Evolutionary conservation across 2,329 filamentous ascomycete genomes (phyloP).

Genomic region (Fusarium neocosmosporiellum): DNA sequence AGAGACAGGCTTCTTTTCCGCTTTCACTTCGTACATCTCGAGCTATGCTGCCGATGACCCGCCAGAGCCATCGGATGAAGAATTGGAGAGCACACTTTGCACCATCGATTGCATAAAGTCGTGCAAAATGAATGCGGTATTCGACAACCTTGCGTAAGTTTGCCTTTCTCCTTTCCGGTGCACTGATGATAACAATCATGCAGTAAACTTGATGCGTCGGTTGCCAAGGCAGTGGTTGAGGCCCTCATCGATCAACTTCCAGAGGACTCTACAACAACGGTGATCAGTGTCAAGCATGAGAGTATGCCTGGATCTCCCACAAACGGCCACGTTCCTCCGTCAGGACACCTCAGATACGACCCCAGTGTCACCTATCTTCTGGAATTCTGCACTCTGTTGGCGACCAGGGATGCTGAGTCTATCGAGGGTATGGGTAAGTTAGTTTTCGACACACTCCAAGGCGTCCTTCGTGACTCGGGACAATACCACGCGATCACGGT

Average conservation of each 20-base stretch:
- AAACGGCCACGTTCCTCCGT: slow-evolving; percentile 57
- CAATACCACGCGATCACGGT: slow-evolving; percentile 86
- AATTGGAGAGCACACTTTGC: slow-evolving; percentile 93
- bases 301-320: slow-evolving; percentile 71
- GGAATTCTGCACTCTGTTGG: slow-evolving; percentile 86
- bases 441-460: slow-evolving; percentile 83
- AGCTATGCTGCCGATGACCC: slow-evolving; percentile 98
- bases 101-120: slow-evolving; percentile 94
- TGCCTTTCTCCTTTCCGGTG: neutral
- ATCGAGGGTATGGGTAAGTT: slow-evolving; percentile 79
- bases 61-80: slow-evolving; percentile 95
- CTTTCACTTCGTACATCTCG: slow-evolving; percentile 96
- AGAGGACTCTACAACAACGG: slow-evolving; percentile 79
- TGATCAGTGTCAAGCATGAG: slow-evolving; percentile 93
- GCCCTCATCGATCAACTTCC: slow-evolving; percentile 86
- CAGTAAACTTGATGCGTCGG: slow-evolving; percentile 53
- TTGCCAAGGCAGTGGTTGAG: slow-evolving; percentile 61
- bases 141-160: slow-evolving; percentile 82
- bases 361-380: slow-evolving; percentile 90
- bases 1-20: slow-evolving; percentile 90
- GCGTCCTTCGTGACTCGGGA: slow-evolving; percentile 80
- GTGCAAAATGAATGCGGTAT: slow-evolving; percentile 84
- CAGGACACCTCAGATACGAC: slow-evolving; percentile 75
- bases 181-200: neutral
- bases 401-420: slow-evolving; percentile 79